A percentile compares a stretch with the other conserved stretches of the same genome.
These are phyloP conservation scores for Exophiala oligosperma DNA, from an alignment of 2,329 filamentous ascomycete genomes.

Conservation along the genomic window DNA sequence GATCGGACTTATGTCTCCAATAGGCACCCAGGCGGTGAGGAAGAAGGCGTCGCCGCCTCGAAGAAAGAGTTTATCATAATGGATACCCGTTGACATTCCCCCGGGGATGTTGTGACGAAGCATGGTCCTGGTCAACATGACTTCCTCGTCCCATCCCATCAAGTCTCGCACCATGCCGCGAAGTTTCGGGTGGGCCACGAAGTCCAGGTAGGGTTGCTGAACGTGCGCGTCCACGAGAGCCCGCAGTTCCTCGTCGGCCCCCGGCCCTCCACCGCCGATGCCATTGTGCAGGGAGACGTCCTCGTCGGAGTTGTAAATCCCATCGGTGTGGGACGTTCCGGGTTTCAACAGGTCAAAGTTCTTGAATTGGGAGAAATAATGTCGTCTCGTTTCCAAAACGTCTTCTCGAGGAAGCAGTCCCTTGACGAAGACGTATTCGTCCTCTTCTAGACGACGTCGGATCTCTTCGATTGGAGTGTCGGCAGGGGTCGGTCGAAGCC, in stretches of 20 bases:
- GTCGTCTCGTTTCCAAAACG: constrained; percentile 42
- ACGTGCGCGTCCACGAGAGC: constrained; percentile 37
- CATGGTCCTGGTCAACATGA: constrained; percentile 38
- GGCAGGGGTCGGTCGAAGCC: constrained; percentile 36
- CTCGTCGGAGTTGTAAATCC: constrained; percentile 41
- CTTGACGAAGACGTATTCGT: constrained; percentile 48
- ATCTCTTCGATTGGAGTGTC: constrained; percentile 41
- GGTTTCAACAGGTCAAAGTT: constrained; percentile 42
- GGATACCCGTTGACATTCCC: constrained; percentile 40
- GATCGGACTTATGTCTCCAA: constrained; percentile 37
- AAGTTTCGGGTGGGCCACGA: constrained; percentile 38
- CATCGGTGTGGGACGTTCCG: constrained; percentile 39
- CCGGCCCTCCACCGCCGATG: constrained; percentile 34
- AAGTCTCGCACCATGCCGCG: constrained; percentile 38
- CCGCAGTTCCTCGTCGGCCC: constrained; percentile 31
- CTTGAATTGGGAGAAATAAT: constrained; percentile 42
- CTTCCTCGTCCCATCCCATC: constrained; percentile 40
- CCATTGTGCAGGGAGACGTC: constrained; percentile 39
- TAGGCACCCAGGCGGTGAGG: constrained; percentile 38
- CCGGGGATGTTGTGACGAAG: constrained; percentile 42
- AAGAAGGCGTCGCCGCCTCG: constrained; percentile 38
- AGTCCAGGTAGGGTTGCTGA: constrained; percentile 34
- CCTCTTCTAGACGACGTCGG: constrained; percentile 38
- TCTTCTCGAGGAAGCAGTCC: constrained; percentile 44
- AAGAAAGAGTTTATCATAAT: constrained; percentile 46